Evolutionary conservation across 495 filamentous ascomycete species (phyloP), one percentile per base, ranked within the genome.

Genomic region (Xylona heveae): DNA sequence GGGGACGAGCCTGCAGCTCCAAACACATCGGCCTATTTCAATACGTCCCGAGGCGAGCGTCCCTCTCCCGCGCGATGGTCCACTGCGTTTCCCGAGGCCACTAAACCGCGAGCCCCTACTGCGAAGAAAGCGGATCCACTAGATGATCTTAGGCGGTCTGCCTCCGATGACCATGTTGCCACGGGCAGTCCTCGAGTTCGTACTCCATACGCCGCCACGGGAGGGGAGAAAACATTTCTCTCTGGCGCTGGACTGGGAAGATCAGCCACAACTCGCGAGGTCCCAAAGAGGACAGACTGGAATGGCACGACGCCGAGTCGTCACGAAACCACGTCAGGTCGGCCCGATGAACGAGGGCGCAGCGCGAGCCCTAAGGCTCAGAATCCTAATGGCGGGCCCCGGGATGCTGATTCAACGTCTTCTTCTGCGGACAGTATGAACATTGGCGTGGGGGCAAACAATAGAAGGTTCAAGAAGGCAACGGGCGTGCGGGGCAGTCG

Each of bases 141-240:
- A 26, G 51, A 48, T 22, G 51, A 59, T 30, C 60, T 58, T 27
- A 46, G 45, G 28, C n/a, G n/a, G n/a, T n/a, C n/a, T n/a, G 53
- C 28, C 25, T 32, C 1, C 31, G 34, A 7, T 2, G 32, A n/a
- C 33, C 18, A 14, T 17, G 17, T 19, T 7, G 35, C 13, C 14
- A 6, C 19, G 9, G 35, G 34, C 20, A 41, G 62, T 34, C 52
- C 48, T 13, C 62, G 78, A 6, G 50, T 62, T 16, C 70, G 78
- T 34, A 76, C 71, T 5, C 68, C 72, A 0, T 88, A 91, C 44
- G 61, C 68, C 22, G 65, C 61, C 2, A 50, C 64, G 19, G 65
- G 68, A 31, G 78, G 78, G 10, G 81, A 88, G 44, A 77, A 64
- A 55, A 74, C 68, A 0, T 59, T 61, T 38, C 55, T 69, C 35